phyloP scores from a whole-genome alignment of 1,284 basidiomycete genomes.

The Melanopsichium pennsylvanicum region DNA sequence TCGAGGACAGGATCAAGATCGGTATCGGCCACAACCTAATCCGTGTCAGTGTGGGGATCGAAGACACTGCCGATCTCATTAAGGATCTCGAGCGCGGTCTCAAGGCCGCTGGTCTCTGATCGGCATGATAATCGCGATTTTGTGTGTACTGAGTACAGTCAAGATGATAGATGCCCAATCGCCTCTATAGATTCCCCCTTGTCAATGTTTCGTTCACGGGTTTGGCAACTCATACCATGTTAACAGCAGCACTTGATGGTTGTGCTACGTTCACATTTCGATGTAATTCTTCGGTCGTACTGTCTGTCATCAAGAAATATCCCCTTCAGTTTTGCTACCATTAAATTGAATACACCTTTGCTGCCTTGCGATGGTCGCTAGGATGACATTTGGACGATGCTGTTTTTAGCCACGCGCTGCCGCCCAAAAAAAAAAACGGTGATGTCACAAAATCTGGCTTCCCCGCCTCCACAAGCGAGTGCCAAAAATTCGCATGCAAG shows the following conservation, averaged over 20 bases:
- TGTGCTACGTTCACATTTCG: no score
- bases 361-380: no score
- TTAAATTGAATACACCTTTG: no score
- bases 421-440: neutral
- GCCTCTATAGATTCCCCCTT: conserved; percentile 3
- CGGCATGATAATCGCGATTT: neutral
- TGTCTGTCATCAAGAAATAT: no score
- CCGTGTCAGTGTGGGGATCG: conserved; percentile 84
- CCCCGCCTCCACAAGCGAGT: neutral
- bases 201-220: neutral
- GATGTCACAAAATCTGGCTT: conserved; percentile 13
- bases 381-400: neutral
- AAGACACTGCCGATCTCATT: conserved; percentile 84
- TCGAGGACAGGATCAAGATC: conserved; percentile 68
- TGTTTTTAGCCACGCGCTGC: conserved; percentile 4
- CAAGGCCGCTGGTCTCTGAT: conserved; percentile 46
- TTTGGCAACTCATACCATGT: neutral
- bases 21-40: conserved; percentile 80
- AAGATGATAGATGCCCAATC: neutral
- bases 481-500: neutral
- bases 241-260: no score
- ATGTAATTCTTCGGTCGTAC: no score
- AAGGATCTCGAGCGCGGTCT: conserved; percentile 78
- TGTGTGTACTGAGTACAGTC: no score
- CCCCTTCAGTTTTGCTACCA: no score